phyloP scores from a whole-genome alignment of 2,329 filamentous ascomycete genomes.

The Pseudodiploospora longispora region DNA sequence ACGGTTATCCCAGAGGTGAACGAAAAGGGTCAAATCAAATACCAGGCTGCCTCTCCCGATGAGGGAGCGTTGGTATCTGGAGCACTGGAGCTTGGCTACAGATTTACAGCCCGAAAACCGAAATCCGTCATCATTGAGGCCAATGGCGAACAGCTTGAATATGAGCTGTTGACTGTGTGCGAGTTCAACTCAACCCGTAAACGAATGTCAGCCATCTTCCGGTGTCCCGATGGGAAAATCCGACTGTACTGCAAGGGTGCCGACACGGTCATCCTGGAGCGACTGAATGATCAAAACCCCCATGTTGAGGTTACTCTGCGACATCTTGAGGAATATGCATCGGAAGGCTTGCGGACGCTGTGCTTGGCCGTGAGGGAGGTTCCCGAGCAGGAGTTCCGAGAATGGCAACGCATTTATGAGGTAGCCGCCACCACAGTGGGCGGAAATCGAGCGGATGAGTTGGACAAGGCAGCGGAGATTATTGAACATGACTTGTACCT shows the following conservation, averaged over 20 bases:
- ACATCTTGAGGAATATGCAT: constrained; percentile 97
- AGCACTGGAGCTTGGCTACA: constrained; percentile 76
- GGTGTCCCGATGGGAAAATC: constrained; percentile 92
- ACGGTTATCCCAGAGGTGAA: constrained; percentile 91
- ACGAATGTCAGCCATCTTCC: constrained; percentile 95
- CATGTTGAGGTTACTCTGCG: constrained; percentile 84
- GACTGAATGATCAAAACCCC: constrained; percentile 73
- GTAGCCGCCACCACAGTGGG: constrained; percentile 82
- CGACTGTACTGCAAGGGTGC: constrained; percentile 93
- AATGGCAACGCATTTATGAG: constrained; percentile 83
- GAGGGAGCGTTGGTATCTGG: constrained; percentile 96
- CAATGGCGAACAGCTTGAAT: constrained; percentile 65
- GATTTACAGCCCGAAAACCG: constrained; percentile 84
- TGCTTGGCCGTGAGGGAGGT: constrained; percentile 93
- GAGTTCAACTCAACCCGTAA: constrained; percentile 95
- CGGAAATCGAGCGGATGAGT: constrained; percentile 85
- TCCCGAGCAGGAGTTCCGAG: constrained; percentile 76
- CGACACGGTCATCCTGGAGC: constrained; percentile 93
- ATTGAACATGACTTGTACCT: constrained; percentile 90
- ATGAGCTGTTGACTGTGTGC: constrained; percentile 90
- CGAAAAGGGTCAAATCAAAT: constrained; percentile 81
- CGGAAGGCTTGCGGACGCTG: constrained; percentile 87
- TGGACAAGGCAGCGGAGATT: constrained; percentile 94
- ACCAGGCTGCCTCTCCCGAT: constrained; percentile 94
- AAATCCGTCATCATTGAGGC: constrained; percentile 77